These are phyloP conservation scores for Cnidoscolus chayamansa DNA, from an alignment of 441 rosid species.

Conservation along the genomic window DNA sequence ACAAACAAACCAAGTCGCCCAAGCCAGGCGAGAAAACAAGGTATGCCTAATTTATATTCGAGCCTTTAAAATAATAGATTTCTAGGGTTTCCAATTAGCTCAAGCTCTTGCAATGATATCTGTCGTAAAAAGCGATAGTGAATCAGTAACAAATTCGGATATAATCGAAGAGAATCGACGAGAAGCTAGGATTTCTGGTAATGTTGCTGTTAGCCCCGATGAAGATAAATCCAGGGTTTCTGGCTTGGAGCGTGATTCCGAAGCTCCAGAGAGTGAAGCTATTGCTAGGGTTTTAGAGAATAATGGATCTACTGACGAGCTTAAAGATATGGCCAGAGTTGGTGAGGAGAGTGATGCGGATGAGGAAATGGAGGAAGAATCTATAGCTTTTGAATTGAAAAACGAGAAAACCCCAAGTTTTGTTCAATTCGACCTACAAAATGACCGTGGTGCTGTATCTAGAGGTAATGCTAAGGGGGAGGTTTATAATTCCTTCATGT, in stretches of 20 bases:
- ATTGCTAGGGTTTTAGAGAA: slow-evolving; percentile 24
- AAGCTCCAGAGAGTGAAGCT: slow-evolving; percentile 23
- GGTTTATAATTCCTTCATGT: slow-evolving; percentile 50
- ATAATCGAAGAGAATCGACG: slow-evolving; percentile 18
- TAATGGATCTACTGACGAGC: slow-evolving; percentile 33
- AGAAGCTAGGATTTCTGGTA: slow-evolving; percentile 32
- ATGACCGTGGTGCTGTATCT: slow-evolving; percentile 16
- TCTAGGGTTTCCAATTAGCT: slow-evolving; percentile 28
- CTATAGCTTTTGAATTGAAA: slow-evolving; percentile 32
- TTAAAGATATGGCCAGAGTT: slow-evolving; percentile 20
- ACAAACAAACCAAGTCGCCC: background rate
- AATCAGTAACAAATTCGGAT: slow-evolving; percentile 27
- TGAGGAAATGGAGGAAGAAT: slow-evolving; percentile 20
- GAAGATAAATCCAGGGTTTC: slow-evolving; percentile 29
- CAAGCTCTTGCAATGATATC: slow-evolving; percentile 25
- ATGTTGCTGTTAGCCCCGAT: slow-evolving; percentile 19
- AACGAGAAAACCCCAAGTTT: slow-evolving; percentile 14
- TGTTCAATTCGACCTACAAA: slow-evolving; percentile 22
- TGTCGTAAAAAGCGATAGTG: slow-evolving; percentile 31
- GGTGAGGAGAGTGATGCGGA: slow-evolving; percentile 22
- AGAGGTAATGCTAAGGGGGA: slow-evolving; percentile 30
- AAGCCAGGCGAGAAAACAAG: slow-evolving; percentile 8
- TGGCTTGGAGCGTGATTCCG: slow-evolving; percentile 29
- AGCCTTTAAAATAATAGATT: slow-evolving; percentile 13
- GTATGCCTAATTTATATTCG: slow-evolving; percentile 24